These are phyloP conservation scores for Dalbergia cultrata DNA, from an alignment of 306 rosid genomes.

Conservation along the genomic window DNA sequence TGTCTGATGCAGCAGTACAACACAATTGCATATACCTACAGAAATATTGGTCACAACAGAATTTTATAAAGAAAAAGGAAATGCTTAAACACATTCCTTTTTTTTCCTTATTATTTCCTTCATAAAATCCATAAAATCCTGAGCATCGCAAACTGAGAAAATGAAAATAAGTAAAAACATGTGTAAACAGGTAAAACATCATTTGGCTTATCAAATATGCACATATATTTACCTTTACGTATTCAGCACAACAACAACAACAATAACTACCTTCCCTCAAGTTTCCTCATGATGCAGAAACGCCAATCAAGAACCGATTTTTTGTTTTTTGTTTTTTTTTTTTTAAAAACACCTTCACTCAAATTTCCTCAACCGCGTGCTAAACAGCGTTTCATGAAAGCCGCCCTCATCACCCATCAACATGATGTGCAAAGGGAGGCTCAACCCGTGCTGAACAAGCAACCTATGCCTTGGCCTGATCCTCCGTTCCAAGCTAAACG, in stretches of 20 bases:
- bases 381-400: slow-evolving; percentile 61
- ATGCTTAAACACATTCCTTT: too few species aligned
- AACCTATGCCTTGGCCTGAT: slow-evolving; percentile 68
- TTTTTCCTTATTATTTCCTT: too few species aligned
- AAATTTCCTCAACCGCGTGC: slow-evolving; percentile 52
- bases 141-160: too few species aligned
- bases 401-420: slow-evolving; percentile 73
- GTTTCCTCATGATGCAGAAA: neutral
- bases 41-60: too few species aligned
- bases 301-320: neutral
- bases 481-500: slow-evolving; percentile 82
- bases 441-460: slow-evolving; percentile 56
- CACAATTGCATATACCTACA: too few species aligned
- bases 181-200: neutral
- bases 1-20: neutral
- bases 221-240: neutral
- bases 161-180: too few species aligned
- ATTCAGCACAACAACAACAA: neutral
- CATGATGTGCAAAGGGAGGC: slow-evolving; percentile 68
- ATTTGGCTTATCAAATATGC: neutral
- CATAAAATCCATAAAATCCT: too few species aligned
- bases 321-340: too few species aligned
- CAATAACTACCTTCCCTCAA: neutral
- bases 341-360: slow-evolving; percentile 14
- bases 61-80: too few species aligned